Conservation (phyloP, 345 rosid genomes). For the Cochlearia excelsa region DNA sequence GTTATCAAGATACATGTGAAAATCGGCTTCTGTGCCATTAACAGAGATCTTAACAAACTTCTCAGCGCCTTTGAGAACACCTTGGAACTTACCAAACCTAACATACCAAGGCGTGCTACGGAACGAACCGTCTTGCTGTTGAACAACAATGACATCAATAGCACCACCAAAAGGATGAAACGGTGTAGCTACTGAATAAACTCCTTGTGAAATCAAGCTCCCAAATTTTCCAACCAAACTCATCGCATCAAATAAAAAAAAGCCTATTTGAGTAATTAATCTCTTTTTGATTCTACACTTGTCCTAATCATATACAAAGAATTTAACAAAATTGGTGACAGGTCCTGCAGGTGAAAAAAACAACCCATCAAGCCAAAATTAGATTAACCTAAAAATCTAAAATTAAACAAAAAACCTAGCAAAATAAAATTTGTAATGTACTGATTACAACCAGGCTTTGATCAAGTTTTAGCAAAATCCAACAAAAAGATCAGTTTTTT, state of each 20-base stretch:
- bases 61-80: constrained; percentile 83
- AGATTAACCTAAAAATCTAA: background rate
- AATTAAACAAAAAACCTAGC: no score
- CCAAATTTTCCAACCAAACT: constrained; percentile 87
- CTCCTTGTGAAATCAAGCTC: constrained; percentile 79
- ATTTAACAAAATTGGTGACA: constrained; percentile 9
- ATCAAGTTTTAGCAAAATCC: no score
- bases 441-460: no score
- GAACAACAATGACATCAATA: constrained; percentile 85
- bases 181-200: constrained; percentile 87
- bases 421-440: no score
- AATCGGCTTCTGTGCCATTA: constrained; percentile 71
- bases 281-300: no score
- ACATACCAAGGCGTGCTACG: constrained; percentile 93
- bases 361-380: constrained; percentile 25
- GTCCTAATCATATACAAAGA: constrained; percentile 19
- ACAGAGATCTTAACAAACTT: constrained; percentile 75
- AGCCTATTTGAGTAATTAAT: no score
- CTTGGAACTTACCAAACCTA: constrained; percentile 92
- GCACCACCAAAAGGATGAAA: constrained; percentile 98
- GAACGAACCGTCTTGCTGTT: constrained; percentile 79
- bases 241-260: constrained; percentile 40
- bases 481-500: no score
- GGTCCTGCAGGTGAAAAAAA: constrained; percentile 26
- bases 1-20: constrained; percentile 89